Base-by-base conservation (phyloP, 2,329 filamentous ascomycete genomes). In the Colletotrichum lini region DNA sequence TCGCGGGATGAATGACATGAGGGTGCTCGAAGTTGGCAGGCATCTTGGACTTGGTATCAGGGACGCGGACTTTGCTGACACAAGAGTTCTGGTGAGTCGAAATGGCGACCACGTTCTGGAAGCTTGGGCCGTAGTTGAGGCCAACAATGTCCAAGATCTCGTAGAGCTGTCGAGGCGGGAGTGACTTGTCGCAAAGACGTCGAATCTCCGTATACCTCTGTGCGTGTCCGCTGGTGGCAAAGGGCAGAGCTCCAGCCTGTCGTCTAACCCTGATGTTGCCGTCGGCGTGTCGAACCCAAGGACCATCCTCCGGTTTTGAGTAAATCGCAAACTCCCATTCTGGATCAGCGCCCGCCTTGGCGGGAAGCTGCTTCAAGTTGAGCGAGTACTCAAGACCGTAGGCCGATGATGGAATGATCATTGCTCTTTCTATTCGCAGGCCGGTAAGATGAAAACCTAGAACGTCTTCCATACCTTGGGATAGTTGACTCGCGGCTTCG, bases 1-100 rank as follows among this genome's bases (percentile, higher is more conserved):
- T 89, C 4, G 86, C 84, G 0, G 89, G 89, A 72, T 91, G 89
- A n/a, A 91, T 83, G 5, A 89, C 67, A 73, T 89, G 86, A 4
- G 84, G 80, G 70, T 84, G 89, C 75, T 90, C 88, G 63, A 85
- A 89, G 16, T 82, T 78, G 49, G 80, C 80, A 0, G 88, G 88
- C 88, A 90, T 90, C 54, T 80, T 82, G 3, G 83, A 79, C 73
- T 79, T 84, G 2, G 87, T 90, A 73, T 89, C 83, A 0, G 86
- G 85, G 5, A 88, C 79, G 9, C 77, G 76, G 5, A 89, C 76
- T 3, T 77, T 79, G 62, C 80, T 81, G 47, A 82, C 75, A 58
- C 83, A 85, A 10, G 76, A 70, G 18, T 77, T 75, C 26, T 77
- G 72, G 1, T 80, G 76, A 49, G 79, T 84, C 13, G 80, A 73